Percentiles rank a stretch among this genome's conserved stretches.
Evolutionary conservation across 1,284 basidiomycete species (phyloP).

Genomic region (Tilletia horrida): DNA sequence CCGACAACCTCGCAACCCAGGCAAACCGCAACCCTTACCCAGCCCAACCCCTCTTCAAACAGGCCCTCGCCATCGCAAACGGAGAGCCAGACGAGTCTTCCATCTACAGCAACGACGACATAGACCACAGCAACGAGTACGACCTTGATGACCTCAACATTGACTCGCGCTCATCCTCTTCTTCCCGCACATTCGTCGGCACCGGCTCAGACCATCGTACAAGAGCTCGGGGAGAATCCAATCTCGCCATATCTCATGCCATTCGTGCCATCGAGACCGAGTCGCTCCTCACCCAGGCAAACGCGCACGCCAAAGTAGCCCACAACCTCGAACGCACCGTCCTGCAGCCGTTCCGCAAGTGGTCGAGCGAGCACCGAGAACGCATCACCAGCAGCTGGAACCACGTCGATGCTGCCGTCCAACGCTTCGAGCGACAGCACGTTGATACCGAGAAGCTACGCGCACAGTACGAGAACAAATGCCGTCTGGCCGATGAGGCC

Average conservation of each 20-base stretch:
- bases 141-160: conserved; percentile 7
- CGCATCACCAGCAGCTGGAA: conserved; percentile 46
- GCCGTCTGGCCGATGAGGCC: conserved; percentile 49
- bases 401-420: conserved; percentile 38
- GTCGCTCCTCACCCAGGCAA: conserved; percentile 34
- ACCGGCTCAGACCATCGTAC: conserved; percentile 27
- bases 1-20: conserved; percentile 38
- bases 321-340: conserved; percentile 38
- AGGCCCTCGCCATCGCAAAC: conserved; percentile 19
- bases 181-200: too few relatives aligned
- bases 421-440: conserved; percentile 39
- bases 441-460: conserved; percentile 42
- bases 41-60: conserved; percentile 40
- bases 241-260: conserved; percentile 1
- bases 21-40: conserved; percentile 25
- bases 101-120: not conserved
- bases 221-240: conserved; percentile 8
- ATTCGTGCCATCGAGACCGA: conserved; percentile 31
- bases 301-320: conserved; percentile 39
- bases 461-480: conserved; percentile 47
- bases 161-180: conserved; percentile 22
- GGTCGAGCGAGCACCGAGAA: conserved; percentile 39
- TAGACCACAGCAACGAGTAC: not conserved
- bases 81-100: not conserved
- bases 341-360: conserved; percentile 45